These are phyloP conservation scores for Colletotrichum sp. DNA, from an alignment of 2,329 filamentous ascomycete genomes.

Conservation along the genomic window DNA sequence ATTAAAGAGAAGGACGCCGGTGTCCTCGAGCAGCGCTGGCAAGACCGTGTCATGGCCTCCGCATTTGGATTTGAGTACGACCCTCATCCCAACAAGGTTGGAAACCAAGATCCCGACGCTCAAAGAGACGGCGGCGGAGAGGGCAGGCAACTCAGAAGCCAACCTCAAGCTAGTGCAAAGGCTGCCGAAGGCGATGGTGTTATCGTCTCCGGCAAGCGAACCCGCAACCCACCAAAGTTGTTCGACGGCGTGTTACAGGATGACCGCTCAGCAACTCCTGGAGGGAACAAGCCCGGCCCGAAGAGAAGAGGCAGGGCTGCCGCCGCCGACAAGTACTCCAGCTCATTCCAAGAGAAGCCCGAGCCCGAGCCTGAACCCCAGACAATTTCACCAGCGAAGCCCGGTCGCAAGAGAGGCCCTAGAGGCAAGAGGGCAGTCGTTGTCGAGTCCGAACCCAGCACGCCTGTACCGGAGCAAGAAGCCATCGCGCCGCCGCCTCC, in stretches of 20 bases:
- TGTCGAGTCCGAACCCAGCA: constrained; percentile 16
- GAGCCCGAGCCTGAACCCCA: constrained; percentile 7
- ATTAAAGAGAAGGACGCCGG: constrained; percentile 43
- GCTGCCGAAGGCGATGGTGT: constrained; percentile 54
- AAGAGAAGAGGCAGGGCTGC: constrained; percentile 32
- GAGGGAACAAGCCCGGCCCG: constrained; percentile 21
- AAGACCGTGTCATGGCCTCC: constrained; percentile 64
- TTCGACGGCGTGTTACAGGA: constrained; percentile 58
- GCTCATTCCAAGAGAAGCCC: not conserved
- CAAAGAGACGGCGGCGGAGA: constrained; percentile 62
- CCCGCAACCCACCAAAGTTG: constrained; percentile 55
- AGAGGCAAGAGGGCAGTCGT: constrained; percentile 7
- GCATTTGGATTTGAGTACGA: constrained; percentile 68
- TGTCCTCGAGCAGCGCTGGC: constrained; percentile 43
- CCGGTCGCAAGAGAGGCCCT: constrained; percentile 9
- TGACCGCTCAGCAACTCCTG: constrained; percentile 56
- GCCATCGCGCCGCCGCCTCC: constrained; percentile 8
- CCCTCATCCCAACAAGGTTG: constrained; percentile 60
- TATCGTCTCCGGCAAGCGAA: constrained; percentile 56
- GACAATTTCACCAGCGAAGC: not conserved
- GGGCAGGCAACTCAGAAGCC: constrained; percentile 59
- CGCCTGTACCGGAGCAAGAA: constrained; percentile 10
- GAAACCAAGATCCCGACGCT: constrained; percentile 62
- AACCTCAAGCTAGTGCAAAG: constrained; percentile 63
- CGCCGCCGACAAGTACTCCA: not conserved